These are phyloP conservation scores for Skeletonema tropicum DNA, from an alignment of 108 stramenopile species.

Conservation along the genomic window DNA sequence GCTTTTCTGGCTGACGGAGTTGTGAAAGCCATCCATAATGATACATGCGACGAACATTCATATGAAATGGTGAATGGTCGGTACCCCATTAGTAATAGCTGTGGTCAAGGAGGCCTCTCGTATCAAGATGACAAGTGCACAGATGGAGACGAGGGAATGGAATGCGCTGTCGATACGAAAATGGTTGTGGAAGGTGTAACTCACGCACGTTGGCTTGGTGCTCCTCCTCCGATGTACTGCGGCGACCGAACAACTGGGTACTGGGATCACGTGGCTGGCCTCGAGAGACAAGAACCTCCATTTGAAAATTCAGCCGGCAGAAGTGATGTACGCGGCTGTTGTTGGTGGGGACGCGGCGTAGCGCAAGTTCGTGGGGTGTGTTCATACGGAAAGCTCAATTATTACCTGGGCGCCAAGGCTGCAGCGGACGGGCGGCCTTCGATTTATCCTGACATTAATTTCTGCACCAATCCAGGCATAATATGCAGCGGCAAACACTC, in stretches of 20 bases:
- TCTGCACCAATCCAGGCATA: constrained; percentile 38
- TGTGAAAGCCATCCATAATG: constrained; percentile 40
- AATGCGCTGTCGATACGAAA: constrained; percentile 44
- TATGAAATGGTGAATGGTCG: constrained; percentile 32
- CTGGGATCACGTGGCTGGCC: constrained; percentile 50
- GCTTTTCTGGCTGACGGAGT: constrained; percentile 45
- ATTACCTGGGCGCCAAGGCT: constrained; percentile 33
- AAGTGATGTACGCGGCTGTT: constrained; percentile 34
- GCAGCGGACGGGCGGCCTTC: constrained; percentile 29
- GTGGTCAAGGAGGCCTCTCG: constrained; percentile 42
- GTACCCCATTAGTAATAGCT: constrained; percentile 49
- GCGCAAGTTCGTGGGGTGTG: constrained; percentile 45
- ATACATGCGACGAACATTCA: constrained; percentile 42
- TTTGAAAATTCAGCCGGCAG: constrained; percentile 45
- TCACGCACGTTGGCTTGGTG: constrained; percentile 51
- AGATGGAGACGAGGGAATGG: constrained; percentile 39
- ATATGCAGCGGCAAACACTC: constrained; percentile 36
- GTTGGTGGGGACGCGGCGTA: constrained; percentile 32
- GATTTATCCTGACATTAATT: constrained; percentile 44
- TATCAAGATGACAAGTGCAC: constrained; percentile 47
- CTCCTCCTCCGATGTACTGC: constrained; percentile 48
- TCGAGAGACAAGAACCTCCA: constrained; percentile 25
- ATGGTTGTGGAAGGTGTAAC: constrained; percentile 53
- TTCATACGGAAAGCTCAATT: constrained; percentile 40
- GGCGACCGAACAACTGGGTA: constrained; percentile 47